Base-by-base conservation (phyloP, 805 yeast species). In the Candida taoyuanica region DNA sequence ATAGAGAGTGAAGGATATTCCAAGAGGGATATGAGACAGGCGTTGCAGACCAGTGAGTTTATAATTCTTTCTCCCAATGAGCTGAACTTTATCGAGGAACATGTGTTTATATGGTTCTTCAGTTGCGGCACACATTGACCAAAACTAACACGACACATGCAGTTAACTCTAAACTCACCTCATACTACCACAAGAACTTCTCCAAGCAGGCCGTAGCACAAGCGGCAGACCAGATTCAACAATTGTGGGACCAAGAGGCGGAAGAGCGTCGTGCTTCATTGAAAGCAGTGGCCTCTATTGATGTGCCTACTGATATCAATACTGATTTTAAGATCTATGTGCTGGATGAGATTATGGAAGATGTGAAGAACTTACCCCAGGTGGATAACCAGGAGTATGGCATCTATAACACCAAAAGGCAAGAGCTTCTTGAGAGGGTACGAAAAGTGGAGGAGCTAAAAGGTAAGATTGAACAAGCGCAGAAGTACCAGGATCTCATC, bases 161-260 rank as follows among this genome's bases (percentile, higher is more conserved):
- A 52, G 57, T 42, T 2, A 50, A 52, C 15, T 9, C 39, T 2
- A 39, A 31, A n/a, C 18, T 49, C 1, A 9, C 33, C 1, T 27
- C 31, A 1, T 41, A 44, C 4, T 37, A 41, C 30, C 44, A 41
- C 7, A 30, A 25, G 19, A 38, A 31, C 17, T 52, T 38, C 36
- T 52, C 58, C 7, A 39, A 41, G 17, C 56, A 55, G 31, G 43
- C 59, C 6, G 39, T 48, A 9, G 41, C 39, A 15, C 49, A 52
- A 24, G 33, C 43, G 3, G 33, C 42, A 14, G 53, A 52, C 17
- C 59, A 55, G 18, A 43, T 53, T 3, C 8, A 37, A 3, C 36
- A 39, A 8, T 12, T 52, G 18, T 39, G 52, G 46, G 38, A 43
- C 5, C 43, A 45, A 9, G 26, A 37, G 21, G 12, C 29, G 1